A percentile compares a stretch with the other conserved stretches of the same genome.
Evolutionary conservation across 2,329 filamentous ascomycete genomes (phyloP).

Genomic region (Microdochium bolleyi): DNA sequence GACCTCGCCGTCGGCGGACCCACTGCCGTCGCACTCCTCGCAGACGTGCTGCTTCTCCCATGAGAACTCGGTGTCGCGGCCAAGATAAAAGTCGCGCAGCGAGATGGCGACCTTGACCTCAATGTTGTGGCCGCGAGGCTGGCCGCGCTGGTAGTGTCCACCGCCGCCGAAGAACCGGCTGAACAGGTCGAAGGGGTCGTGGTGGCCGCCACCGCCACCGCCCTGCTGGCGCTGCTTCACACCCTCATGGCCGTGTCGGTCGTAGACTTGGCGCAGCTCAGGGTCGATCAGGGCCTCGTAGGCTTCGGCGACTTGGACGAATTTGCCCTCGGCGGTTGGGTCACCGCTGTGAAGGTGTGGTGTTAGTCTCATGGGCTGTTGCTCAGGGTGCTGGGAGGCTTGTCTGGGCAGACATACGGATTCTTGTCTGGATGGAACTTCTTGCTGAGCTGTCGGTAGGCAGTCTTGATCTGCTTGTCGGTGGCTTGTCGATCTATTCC

Average conservation of each 20-base stretch:
- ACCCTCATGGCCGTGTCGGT: constrained; percentile 88
- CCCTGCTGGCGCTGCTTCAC: constrained; percentile 74
- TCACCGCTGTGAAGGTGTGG: constrained; percentile 51
- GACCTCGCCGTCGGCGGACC: constrained; percentile 73
- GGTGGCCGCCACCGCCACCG: constrained; percentile 45
- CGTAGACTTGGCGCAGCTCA: constrained; percentile 81
- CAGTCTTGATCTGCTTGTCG: constrained; percentile 85
- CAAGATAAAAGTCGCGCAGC: constrained; percentile 88
- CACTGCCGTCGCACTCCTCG: constrained; percentile 80
- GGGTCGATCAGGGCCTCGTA: constrained; percentile 84
- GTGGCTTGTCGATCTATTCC: constrained; percentile 71
- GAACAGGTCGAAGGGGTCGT: constrained; percentile 95
- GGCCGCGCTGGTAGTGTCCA: constrained; percentile 68
- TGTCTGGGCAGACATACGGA: constrained; percentile 51
- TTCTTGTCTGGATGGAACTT: constrained; percentile 98
- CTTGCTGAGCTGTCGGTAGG: constrained; percentile 87
- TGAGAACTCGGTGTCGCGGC: constrained; percentile 75
- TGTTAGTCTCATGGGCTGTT: neutral
- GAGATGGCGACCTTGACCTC: constrained; percentile 76
- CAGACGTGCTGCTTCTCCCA: constrained; percentile 95
- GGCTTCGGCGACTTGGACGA: constrained; percentile 88
- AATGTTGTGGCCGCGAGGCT: constrained; percentile 80
- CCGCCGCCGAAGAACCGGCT: constrained; percentile 91
- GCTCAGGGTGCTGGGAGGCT: neutral
- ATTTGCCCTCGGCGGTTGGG: constrained; percentile 75